These are phyloP conservation scores for Tetraselmis chui DNA, from an alignment of 139 green algal species.

Conservation along the genomic window DNA sequence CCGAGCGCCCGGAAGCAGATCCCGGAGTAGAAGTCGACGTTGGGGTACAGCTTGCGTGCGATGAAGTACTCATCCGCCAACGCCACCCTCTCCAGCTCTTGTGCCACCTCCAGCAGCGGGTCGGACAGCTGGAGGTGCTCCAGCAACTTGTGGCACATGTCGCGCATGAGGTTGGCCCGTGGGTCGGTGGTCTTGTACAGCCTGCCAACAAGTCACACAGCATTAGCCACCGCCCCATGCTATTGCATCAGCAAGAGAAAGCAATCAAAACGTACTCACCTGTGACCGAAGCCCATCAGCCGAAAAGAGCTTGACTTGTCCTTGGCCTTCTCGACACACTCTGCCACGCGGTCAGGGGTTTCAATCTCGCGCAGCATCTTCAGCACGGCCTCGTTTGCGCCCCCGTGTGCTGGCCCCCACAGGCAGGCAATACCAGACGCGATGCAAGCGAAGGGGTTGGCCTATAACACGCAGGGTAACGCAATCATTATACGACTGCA, in stretches of 20 bases:
- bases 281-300: slow-evolving; percentile 71
- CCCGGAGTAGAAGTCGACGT: slow-evolving; percentile 73
- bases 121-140: slow-evolving; percentile 34
- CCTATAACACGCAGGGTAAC: too few relatives aligned
- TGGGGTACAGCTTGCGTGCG: slow-evolving; percentile 56
- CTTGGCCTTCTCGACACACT: slow-evolving; percentile 45
- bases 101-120: slow-evolving; percentile 56
- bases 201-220: too few relatives aligned
- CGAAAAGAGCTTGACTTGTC: slow-evolving; percentile 55
- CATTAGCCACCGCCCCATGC: too few relatives aligned
- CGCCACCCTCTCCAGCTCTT: slow-evolving; percentile 59
- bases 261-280: too few relatives aligned
- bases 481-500: too few relatives aligned
- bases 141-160: slow-evolving; percentile 44
- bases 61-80: slow-evolving; percentile 65
- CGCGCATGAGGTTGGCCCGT: slow-evolving; percentile 50
- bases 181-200: slow-evolving; percentile 70
- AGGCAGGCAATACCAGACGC: slow-evolving; percentile 58
- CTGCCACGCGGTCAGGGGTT: slow-evolving; percentile 28
- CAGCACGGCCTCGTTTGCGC: slow-evolving; percentile 65
- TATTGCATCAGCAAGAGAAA: too few relatives aligned
- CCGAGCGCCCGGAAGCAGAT: slow-evolving; percentile 66
- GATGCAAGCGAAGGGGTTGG: slow-evolving; percentile 68
- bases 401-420: slow-evolving; percentile 64
- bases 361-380: slow-evolving; percentile 45